phyloP scores from a whole-genome alignment of 2,329 filamentous ascomycete genomes.

The Escovopsis sp. region DNA sequence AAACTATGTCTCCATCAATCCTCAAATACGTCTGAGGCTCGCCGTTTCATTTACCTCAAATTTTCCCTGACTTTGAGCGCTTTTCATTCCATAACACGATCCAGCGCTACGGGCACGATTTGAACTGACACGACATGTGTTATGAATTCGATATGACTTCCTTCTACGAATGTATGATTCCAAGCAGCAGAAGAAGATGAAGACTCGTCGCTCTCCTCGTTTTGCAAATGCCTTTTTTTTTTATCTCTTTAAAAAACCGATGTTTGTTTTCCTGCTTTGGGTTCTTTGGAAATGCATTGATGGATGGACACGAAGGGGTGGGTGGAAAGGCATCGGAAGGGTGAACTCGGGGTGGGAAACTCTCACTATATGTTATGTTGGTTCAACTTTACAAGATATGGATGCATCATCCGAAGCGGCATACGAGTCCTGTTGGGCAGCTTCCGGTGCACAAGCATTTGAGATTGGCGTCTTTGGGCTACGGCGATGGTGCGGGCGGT shows the following conservation, averaged over 20 bases:
- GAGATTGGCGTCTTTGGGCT: slow-evolving; percentile 7
- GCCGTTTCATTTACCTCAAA: slow-evolving; percentile 8
- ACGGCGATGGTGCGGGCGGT: slow-evolving; percentile 1
- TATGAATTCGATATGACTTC: slow-evolving; percentile 24
- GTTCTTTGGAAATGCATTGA: slow-evolving; percentile 1
- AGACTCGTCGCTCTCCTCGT: slow-evolving; percentile 1
- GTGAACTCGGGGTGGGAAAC: neutral
- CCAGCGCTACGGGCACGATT: slow-evolving; percentile 20
- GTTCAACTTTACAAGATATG: slow-evolving; percentile 16
- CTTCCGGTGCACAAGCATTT: slow-evolving; percentile 9
- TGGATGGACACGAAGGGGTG: neutral
- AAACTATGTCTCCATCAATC: slow-evolving; percentile 20
- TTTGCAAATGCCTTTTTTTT: slow-evolving; percentile 10
- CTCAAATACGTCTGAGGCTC: slow-evolving; percentile 15
- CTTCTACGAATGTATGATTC: slow-evolving; percentile 28
- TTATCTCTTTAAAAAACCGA: slow-evolving; percentile 1
- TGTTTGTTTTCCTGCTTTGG: slow-evolving; percentile 1
- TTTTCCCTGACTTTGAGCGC: slow-evolving; percentile 9
- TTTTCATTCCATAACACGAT: slow-evolving; percentile 16
- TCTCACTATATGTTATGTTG: slow-evolving; percentile 11
- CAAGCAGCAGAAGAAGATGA: slow-evolving; percentile 13
- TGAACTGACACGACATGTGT: slow-evolving; percentile 19
- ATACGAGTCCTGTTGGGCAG: slow-evolving; percentile 8
- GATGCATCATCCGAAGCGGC: slow-evolving; percentile 4
- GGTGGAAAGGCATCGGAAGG: no score